Percentiles rank a stretch among this genome's conserved stretches.
phyloP scores from a whole-genome alignment of 352 stramenopile genomes.

The Phytophthora citricola region DNA sequence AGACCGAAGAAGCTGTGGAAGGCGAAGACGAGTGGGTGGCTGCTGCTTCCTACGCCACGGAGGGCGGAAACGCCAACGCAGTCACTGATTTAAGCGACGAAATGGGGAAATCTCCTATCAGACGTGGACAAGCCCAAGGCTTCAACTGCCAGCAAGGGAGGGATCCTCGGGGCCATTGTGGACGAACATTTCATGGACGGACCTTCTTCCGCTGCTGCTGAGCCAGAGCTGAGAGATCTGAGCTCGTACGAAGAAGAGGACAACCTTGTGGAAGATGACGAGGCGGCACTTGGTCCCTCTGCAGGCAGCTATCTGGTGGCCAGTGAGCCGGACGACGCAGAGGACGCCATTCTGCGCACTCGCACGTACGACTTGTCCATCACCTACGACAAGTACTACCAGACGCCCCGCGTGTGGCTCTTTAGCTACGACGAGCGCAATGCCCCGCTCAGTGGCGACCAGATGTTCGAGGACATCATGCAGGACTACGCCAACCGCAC shows the following conservation, averaged over 20 bases:
- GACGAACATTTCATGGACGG: slow-evolving; percentile 66
- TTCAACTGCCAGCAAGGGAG: slow-evolving; percentile 9
- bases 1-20: slow-evolving; percentile 72
- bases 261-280: slow-evolving; percentile 80
- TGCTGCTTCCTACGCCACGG: slow-evolving; percentile 73
- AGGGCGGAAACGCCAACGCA: slow-evolving; percentile 30
- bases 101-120: slow-evolving; percentile 69
- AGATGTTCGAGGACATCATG: slow-evolving; percentile 99
- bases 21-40: slow-evolving; percentile 93
- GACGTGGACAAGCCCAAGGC: slow-evolving; percentile 24
- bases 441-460: slow-evolving; percentile 87
- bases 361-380: slow-evolving; percentile 99
- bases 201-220: slow-evolving; percentile 11
- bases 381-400: slow-evolving; percentile 99
- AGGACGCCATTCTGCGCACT: slow-evolving; percentile 94
- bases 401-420: slow-evolving; percentile 98
- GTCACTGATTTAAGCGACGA: slow-evolving; percentile 60
- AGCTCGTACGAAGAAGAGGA: slow-evolving; percentile 80
- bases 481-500: slow-evolving; percentile 99
- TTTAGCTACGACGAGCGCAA: slow-evolving; percentile 95
- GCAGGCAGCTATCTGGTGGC: slow-evolving; percentile 63
- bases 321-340: slow-evolving; percentile 83
- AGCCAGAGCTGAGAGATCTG: slow-evolving; percentile 52
- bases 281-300: slow-evolving; percentile 45
- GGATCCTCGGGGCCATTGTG: slow-evolving; percentile 74